Conservation (phyloP, 768 basidiomycete species). For the Mycena belliarum region DNA sequence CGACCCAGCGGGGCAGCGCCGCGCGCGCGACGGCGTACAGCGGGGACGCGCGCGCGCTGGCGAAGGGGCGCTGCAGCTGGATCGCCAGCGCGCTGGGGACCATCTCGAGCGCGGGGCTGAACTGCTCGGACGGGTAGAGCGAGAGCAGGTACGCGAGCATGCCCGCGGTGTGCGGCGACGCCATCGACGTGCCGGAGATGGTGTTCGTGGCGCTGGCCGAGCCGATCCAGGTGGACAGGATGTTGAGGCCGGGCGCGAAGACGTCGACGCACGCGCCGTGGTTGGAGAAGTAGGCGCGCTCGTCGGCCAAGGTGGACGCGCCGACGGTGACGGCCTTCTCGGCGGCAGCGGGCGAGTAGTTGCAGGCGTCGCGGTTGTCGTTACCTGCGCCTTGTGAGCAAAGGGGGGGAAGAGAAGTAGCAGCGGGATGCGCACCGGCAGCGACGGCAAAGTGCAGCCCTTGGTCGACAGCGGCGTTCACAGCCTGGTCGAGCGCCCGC, state of each 20-base stretch:
- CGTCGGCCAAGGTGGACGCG: conserved; percentile 80
- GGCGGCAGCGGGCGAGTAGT: conserved; percentile 89
- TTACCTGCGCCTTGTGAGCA: conserved; percentile 48
- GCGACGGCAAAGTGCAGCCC: conserved; percentile 98
- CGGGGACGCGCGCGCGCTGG: conserved; percentile 36
- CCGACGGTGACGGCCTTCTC: conserved; percentile 93
- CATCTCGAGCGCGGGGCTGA: conserved; percentile 51
- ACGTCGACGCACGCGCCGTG: conserved; percentile 88
- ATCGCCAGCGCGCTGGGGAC: conserved; percentile 30
- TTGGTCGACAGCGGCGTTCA: conserved; percentile 77
- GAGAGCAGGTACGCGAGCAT: conserved; percentile 91
- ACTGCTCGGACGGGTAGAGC: conserved; percentile 70
- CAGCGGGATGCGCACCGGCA: conserved; percentile 61
- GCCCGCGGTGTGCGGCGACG: conserved; percentile 90
- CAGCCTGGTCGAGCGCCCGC: conserved; percentile 76
- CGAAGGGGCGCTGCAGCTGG: conserved; percentile 34
- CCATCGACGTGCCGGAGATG: conserved; percentile 93
- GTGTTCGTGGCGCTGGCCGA: conserved; percentile 61
- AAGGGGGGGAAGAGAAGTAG: background rate
- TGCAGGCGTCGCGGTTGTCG: conserved; percentile 87
- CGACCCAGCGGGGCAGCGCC: conserved; percentile 59
- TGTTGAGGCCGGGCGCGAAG: conserved; percentile 90
- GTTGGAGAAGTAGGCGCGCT: conserved; percentile 93
- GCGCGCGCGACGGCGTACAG: conserved; percentile 57
- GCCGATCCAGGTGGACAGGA: conserved; percentile 84